Conservation (phyloP, 129 eudicot genomes). For the Oenanthe sinensis region DNA sequence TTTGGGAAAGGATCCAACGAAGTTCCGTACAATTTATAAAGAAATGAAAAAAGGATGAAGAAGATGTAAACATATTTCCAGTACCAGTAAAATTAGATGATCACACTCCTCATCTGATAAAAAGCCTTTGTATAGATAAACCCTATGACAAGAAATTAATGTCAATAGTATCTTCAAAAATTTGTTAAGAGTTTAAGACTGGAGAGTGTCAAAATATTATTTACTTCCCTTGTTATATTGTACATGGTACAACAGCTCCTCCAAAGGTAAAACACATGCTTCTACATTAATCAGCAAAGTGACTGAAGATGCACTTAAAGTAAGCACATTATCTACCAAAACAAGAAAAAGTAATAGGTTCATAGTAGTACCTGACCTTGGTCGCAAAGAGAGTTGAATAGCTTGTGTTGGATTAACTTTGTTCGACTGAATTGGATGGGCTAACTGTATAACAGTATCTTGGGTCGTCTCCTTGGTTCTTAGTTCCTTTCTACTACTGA, state of each 20-base stretch:
- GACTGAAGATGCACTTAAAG: not conserved
- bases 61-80: not conserved
- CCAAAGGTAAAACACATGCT: not conserved
- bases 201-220: not conserved
- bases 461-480: constrained; percentile 30
- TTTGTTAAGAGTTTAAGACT: too few species aligned
- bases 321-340: constrained; percentile 2
- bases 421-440: constrained; percentile 24
- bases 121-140: constrained; percentile 60
- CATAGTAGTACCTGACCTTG: constrained; percentile 82
- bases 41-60: not conserved
- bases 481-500: constrained; percentile 52
- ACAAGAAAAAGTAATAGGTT: not conserved
- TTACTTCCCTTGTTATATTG: not conserved
- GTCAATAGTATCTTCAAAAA: constrained; percentile 22
- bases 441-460: constrained; percentile 27
- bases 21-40: not conserved
- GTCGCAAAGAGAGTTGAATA: constrained; percentile 65
- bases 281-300: not conserved
- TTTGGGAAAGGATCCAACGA: not conserved
- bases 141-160: constrained; percentile 42
- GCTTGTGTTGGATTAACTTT: constrained; percentile 58
- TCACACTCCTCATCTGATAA: constrained; percentile 79
- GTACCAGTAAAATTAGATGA: constrained; percentile 62
- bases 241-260: not conserved